Conservation (phyloP, 2,329 filamentous ascomycete genomes). For the Lachnellula willkommii region DNA sequence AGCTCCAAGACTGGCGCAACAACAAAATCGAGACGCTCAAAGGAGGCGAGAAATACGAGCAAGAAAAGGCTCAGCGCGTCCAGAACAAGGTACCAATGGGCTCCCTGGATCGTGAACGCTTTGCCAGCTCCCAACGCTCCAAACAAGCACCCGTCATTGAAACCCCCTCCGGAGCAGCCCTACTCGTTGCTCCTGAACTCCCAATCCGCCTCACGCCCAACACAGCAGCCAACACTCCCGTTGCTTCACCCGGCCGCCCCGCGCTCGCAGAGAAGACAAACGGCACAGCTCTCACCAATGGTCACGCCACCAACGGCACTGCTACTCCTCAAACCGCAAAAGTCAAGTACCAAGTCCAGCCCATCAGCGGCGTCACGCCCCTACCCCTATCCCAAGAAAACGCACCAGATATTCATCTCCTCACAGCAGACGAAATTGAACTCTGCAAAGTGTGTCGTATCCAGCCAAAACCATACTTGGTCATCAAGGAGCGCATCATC, state of each 20-base stretch:
- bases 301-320: constrained; percentile 39
- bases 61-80: constrained; percentile 73
- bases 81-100: constrained; percentile 68
- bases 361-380: constrained; percentile 39
- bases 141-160: constrained; percentile 62
- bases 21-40: constrained; percentile 79
- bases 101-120: constrained; percentile 73
- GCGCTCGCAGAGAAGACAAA: constrained; percentile 33
- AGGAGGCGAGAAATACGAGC: constrained; percentile 86
- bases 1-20: constrained; percentile 89
- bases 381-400: constrained; percentile 46
- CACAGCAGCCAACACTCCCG: not conserved
- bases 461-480: constrained; percentile 89
- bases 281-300: constrained; percentile 43
- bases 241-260: not conserved
- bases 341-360: constrained; percentile 47
- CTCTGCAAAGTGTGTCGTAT: constrained; percentile 79
- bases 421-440: constrained; percentile 78
- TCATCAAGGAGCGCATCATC: constrained; percentile 89
- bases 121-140: constrained; percentile 65
- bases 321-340: constrained; percentile 36
- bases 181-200: constrained; percentile 74
- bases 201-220: constrained; percentile 48
- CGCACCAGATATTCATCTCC: constrained; percentile 75
- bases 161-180: constrained; percentile 66